Base-by-base conservation (phyloP, 768 basidiomycete species). In the Cytidiella melzeri region DNA sequence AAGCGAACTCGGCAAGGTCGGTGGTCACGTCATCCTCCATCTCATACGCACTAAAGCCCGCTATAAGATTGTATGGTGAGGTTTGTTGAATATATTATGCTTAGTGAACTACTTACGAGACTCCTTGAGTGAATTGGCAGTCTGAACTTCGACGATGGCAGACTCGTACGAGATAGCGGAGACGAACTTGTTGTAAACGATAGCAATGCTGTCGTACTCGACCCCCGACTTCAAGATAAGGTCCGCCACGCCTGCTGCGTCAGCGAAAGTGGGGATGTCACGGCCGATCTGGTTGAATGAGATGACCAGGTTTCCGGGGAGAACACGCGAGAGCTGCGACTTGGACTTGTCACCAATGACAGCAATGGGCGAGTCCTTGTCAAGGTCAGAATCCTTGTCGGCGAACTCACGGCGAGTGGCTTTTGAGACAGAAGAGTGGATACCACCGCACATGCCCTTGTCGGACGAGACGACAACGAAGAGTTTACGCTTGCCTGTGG, bases 361-460 rank as follows among this genome's bases (percentile, higher is more conserved):
- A 73, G 92, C 83, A 66, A 97, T 61, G 43, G 83, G 77, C 3
- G 85, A 87, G 53, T 78, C 76, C 9, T 71, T 45, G 50, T 81
- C 80, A 43, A 84, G 73, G 24, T 59, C 65, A 55, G 69, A 67
- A 41, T 69, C 70, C 39, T 73, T 70, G 60, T 80, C 76, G 25
- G 66, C 69, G 48, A 94, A 62, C 25, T 79, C 85, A 50, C 78
- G 80, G 58, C 90, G 88, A 44, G 92, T 88, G 48, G 83, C 81
- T 71, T 97, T 96, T 58, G 87, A 78, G 64, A 98, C 90, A 47
- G 92, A 92, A 37, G 95, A 98, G 76, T 98, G 95, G 62, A 99
- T 95, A 78, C 96, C 95, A 72, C 96, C 95, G 65, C 95, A 99
- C 50, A 99, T 90, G 72, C 96, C 95, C 73, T 94, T 93, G 83